Percentiles rank a stretch among this genome's conserved stretches.
Conservation (phyloP, 306 rosid genomes). For the Bauhinia variegata region DNA sequence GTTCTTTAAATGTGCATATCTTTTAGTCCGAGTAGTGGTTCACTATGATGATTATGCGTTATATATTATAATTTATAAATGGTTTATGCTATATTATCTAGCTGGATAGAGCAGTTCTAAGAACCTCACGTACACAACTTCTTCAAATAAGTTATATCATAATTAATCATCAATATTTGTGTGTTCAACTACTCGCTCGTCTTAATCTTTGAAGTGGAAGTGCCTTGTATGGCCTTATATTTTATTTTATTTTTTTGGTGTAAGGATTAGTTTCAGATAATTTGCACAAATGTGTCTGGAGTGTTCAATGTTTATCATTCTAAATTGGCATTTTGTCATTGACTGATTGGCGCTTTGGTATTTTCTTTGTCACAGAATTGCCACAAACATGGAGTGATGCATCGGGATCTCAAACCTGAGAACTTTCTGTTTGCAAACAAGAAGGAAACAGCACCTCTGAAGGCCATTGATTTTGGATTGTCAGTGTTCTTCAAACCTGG, state of each 20-base stretch:
- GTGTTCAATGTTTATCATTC: neutral
- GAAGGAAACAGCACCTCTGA: conserved; percentile 81
- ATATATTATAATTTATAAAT: neutral
- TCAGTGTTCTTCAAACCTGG: conserved; percentile 94
- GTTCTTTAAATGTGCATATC: neutral
- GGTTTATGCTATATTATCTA: neutral
- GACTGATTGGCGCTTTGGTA: neutral
- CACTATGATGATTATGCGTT: conserved; percentile 6
- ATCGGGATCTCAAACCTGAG: conserved; percentile 95
- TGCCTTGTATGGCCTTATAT: neutral
- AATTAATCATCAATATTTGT: neutral
- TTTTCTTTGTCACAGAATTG: conserved; percentile 64
- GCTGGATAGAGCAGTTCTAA: conserved; percentile 11
- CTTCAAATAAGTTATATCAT: neutral
- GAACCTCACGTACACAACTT: conserved; percentile 1
- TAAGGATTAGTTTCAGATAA: neutral
- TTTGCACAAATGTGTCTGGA: conserved; percentile 1
- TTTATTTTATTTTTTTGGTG: conserved; percentile 7
- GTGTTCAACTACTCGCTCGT: neutral
- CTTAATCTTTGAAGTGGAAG: neutral
- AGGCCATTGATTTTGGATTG: conserved; percentile 94
- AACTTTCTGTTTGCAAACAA: conserved; percentile 88
- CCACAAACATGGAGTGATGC: conserved; percentile 96
- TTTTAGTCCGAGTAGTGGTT: neutral
- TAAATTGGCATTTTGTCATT: conserved; percentile 3